Base-by-base conservation (phyloP, 2,329 filamentous ascomycete genomes). In the Tothia fuscella region DNA sequence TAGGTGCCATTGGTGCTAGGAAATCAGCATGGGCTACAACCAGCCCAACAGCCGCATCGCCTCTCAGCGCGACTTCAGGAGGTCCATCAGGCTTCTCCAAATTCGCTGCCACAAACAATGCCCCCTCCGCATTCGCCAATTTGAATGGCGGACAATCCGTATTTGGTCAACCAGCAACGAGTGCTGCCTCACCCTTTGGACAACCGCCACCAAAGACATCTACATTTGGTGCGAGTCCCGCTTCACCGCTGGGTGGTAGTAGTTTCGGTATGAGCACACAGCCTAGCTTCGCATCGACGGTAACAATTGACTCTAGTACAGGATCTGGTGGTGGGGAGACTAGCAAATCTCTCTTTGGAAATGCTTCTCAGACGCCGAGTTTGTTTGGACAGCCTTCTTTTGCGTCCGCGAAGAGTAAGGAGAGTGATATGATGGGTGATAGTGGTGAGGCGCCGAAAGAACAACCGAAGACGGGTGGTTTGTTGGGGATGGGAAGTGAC, bases 401-500 rank as follows among this genome's bases (percentile, higher is more conserved):
- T 49, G 48, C 19, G 48, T 48, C 19, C 9, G 22, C 33, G 12
- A 29, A 44, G 26, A 54, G 53, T 3, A 54, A 56, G 21, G 50
- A 53, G 12, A 56, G 56, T 3, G 55, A 56, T 21, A 54, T 50
- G 19, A 45, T 51, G 37, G 49, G 54, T 35, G 51, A 50, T 24
- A 49, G 56, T 26, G 50, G 52, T 34, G 49, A 57, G 28, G 58
- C 57, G 39, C 56, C 59, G 25, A 60, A 50, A 16, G 53, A 53
- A 35, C 29, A 49, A 35, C 47, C 53, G 38, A 36, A 50, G 7
- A 44, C 51, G 9, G 48, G 50, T 20, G 55, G 56, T 24, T 45
- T 62, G 5, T 60, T 58, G 26, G 56, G 56, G 31, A 50, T n/a
- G 31, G 16, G 10, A 10, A 52, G 51, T 13, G 70, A 73, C 0